Evolutionary conservation across 306 rosid species (phyloP), one percentile per base, ranked within the genome.

Genomic region (Geum urbanum): DNA sequence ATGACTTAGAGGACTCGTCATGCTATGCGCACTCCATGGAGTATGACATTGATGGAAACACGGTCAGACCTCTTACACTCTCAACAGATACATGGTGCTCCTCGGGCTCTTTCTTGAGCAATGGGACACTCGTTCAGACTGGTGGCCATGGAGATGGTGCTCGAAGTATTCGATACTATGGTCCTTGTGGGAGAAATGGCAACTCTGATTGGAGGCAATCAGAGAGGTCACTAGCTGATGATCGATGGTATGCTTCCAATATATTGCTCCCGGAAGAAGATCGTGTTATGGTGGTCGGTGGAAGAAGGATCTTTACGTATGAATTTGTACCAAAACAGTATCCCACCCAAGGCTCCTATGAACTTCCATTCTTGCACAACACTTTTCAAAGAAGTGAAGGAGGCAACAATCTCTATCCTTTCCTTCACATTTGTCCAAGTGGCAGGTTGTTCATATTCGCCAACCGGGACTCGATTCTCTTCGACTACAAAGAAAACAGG

Each of bases 1-100:
- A 70, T 0, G 86, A 86, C 59, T 5, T 66, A 24, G 40, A 66
- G 16, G 92, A 91, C 63, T 61, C 92, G 2, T 32, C 84, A 7
- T 90, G 98, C 74, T 88, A 80, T 74, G 97, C 95, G 65, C 98
- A 91, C 77, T 84, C 98, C 4, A 59, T 88, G 4, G 97, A 88
- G 86, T 94, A 88, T 49, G 82, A 87, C 79, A 74, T 94, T 66
- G n/a, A 63, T 7, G 7, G 52, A 9, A 88, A 94, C 85, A 62
- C 3, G 40, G 45, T 88, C 27, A 83, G 96, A 57, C 82, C 97
- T 50, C 54, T 91, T 60, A 66, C 63, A 57, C 84, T 88, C 27
- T 72, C 81, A 24, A 69, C 89, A 41, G 97, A 91, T 73, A 78
- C 96, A 22, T 87, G 97, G 98, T 88, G 95, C 80, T 94, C 98